These are phyloP conservation scores for Fusarium sp. DNA, from an alignment of 2,329 filamentous ascomycete species.

Conservation along the genomic window DNA sequence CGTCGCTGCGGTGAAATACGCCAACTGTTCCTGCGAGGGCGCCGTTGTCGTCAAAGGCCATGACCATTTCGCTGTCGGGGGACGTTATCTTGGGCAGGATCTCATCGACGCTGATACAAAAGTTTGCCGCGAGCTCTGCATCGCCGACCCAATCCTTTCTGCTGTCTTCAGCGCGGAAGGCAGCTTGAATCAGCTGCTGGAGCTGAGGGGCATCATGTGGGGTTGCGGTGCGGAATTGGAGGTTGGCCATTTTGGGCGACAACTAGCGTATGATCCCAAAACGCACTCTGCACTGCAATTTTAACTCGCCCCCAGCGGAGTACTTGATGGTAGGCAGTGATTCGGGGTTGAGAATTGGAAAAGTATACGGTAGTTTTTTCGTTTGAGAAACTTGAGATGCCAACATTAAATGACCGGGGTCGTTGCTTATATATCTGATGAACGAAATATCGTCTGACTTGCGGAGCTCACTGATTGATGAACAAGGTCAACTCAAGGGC, in stretches of 20 bases:
- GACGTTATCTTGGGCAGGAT: slow-evolving; percentile 63
- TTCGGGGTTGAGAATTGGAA: background rate
- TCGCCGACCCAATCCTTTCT: slow-evolving; percentile 49
- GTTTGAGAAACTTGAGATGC: background rate
- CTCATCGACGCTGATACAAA: slow-evolving; percentile 76
- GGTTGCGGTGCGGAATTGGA: slow-evolving; percentile 54
- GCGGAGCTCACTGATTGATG: background rate
- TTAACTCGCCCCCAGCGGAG: background rate
- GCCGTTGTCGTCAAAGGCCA: slow-evolving; percentile 36
- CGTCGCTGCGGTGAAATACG: slow-evolving; percentile 41
- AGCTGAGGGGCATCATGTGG: slow-evolving; percentile 50
- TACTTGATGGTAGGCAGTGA: background rate
- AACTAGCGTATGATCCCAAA: no score
- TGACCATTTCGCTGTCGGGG: slow-evolving; percentile 46
- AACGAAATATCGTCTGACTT: background rate
- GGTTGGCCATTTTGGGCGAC: slow-evolving; percentile 19
- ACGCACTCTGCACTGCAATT: background rate
- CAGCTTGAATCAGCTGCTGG: slow-evolving; percentile 52
- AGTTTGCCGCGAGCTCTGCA: slow-evolving; percentile 72
- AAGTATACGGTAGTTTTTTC: background rate
- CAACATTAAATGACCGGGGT: background rate
- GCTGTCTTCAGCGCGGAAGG: slow-evolving; percentile 55
- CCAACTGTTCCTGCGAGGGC: slow-evolving; percentile 45
- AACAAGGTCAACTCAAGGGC: background rate
- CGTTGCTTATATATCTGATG: background rate